Evolutionary conservation across 2,329 filamentous ascomycete genomes (phyloP).

Genomic region (Calonectria pseudoreteaudii): DNA sequence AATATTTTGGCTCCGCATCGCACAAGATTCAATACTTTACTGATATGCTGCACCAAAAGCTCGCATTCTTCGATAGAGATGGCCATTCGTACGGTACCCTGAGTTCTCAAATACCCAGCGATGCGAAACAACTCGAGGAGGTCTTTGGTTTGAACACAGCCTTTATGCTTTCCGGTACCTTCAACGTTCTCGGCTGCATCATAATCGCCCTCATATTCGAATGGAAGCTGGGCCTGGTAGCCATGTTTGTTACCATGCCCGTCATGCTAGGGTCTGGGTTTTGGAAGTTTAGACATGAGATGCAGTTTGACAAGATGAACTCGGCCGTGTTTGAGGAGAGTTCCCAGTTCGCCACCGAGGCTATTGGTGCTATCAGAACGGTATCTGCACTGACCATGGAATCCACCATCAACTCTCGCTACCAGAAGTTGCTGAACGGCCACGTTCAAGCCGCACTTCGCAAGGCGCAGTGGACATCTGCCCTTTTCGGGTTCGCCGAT

Average conservation of each 20-base stretch:
- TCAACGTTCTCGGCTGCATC: constrained; percentile 46
- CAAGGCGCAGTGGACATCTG: constrained; percentile 47
- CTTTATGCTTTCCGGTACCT: constrained; percentile 43
- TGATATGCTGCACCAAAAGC: constrained; percentile 45
- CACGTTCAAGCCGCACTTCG: constrained; percentile 48
- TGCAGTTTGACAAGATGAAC: constrained; percentile 69
- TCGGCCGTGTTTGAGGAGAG: constrained; percentile 68
- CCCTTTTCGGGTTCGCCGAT: constrained; percentile 51
- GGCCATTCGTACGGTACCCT: constrained; percentile 44
- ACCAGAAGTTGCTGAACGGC: constrained; percentile 48
- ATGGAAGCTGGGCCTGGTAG: constrained; percentile 53
- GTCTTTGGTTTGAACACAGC: constrained; percentile 48
- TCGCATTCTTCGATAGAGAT: constrained; percentile 46
- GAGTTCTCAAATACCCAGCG: constrained; percentile 41
- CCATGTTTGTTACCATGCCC: constrained; percentile 51
- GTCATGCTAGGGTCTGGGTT: constrained; percentile 48
- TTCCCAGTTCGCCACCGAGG: constrained; percentile 72
- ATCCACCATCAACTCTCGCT: constrained; percentile 59
- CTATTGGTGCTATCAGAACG: constrained; percentile 72
- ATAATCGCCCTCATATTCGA: constrained; percentile 47
- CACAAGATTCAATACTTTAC: constrained; percentile 45
- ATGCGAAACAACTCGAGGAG: constrained; percentile 48
- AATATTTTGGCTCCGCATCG: constrained; percentile 32
- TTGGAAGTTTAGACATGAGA: constrained; percentile 58
- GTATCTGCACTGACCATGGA: constrained; percentile 72